phyloP scores from a whole-genome alignment of 805 yeast species.

The Yarrowia bubula region DNA sequence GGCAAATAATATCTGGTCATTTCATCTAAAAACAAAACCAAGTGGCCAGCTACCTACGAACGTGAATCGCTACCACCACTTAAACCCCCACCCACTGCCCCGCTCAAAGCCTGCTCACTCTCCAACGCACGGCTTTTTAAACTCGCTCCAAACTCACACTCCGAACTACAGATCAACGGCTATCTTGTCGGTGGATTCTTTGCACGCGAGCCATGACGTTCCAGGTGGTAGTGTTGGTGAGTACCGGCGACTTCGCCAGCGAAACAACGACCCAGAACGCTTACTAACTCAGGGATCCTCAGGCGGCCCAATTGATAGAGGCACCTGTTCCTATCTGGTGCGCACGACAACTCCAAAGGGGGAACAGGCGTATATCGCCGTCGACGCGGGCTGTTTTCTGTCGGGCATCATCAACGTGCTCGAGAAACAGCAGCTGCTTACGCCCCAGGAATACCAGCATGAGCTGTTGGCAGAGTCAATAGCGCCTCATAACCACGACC shows the following conservation, averaged over 20 bases:
- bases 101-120: background rate
- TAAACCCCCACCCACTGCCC: too few species aligned
- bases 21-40: background rate
- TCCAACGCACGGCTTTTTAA: conserved; percentile 17
- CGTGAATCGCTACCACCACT: background rate
- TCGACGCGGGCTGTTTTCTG: conserved; percentile 82
- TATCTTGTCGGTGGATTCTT: conserved; percentile 11
- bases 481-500: background rate
- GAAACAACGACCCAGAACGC: background rate
- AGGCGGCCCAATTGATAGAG: conserved; percentile 80
- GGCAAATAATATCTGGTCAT: background rate
- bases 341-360: conserved; percentile 41
- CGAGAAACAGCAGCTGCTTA: conserved; percentile 14
- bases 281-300: conserved; percentile 53
- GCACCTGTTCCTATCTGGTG: conserved; percentile 65
- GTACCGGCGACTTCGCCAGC: background rate
- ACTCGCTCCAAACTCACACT: conserved; percentile 23
- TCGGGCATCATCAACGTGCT: conserved; percentile 51
- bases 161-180: background rate
- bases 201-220: conserved; percentile 29
- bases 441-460: background rate
- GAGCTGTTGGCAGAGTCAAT: conserved; percentile 10
- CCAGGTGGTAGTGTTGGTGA: conserved; percentile 36
- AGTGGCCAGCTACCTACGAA: background rate
- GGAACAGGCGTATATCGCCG: conserved; percentile 46